Percentiles rank a stretch among this genome's conserved stretches.
These are phyloP conservation scores for Physcomitrium patens DNA, from an alignment of 225 moss, liverwort and hornwort species.

Conservation along the genomic window DNA sequence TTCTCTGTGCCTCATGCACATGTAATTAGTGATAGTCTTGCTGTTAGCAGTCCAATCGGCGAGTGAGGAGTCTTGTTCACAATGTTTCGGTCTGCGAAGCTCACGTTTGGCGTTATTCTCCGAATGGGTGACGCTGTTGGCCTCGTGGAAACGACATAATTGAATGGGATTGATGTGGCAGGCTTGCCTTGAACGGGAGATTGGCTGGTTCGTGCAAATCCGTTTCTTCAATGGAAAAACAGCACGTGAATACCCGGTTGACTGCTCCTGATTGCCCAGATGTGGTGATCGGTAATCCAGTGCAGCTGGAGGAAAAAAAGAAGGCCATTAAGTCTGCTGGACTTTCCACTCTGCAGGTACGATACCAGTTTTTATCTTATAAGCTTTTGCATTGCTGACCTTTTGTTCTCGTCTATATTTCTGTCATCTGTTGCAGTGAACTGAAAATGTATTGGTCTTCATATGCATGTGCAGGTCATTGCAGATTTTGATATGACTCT, in stretches of 20 bases:
- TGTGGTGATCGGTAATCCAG: constrained; percentile 67
- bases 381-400: neutral
- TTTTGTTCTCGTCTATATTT: neutral
- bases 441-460: neutral
- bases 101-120: constrained; percentile 26
- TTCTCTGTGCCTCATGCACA: neutral
- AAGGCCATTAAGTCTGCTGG: constrained; percentile 67
- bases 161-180: constrained; percentile 39
- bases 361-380: neutral
- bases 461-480: constrained; percentile 59
- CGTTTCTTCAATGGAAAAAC: constrained; percentile 66
- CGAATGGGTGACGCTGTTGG: constrained; percentile 18
- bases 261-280: constrained; percentile 42
- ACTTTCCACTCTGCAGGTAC: constrained; percentile 70
- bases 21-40: neutral
- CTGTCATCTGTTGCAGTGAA: neutral
- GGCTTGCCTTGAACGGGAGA: constrained; percentile 53
- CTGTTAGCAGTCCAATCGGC: neutral
- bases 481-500: constrained; percentile 90
- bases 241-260: constrained; percentile 37
- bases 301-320: constrained; percentile 71
- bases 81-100: constrained; percentile 8
- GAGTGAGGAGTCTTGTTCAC: too few species aligned
- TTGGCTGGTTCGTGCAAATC: constrained; percentile 42
- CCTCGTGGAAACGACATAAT: constrained; percentile 29